A percentile compares a stretch with the other conserved stretches of the same genome.
These are phyloP conservation scores for Trichocladium uniseriatum DNA, from an alignment of 495 filamentous ascomycete genomes.

Conservation along the genomic window DNA sequence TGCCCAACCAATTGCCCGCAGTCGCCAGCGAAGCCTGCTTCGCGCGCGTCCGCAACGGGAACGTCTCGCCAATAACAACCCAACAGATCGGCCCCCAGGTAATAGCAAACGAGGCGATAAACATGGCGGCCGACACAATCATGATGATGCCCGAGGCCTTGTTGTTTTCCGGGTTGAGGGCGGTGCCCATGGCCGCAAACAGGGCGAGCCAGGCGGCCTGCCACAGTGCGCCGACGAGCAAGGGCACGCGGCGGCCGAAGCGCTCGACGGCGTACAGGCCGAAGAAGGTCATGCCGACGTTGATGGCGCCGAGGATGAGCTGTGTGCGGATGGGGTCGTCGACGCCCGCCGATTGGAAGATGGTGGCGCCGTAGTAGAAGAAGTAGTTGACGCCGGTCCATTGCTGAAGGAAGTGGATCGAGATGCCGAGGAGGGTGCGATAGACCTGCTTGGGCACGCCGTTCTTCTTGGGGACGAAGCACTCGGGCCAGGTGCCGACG, in stretches of 20 bases:
- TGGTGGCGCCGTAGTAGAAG: conserved; percentile 45
- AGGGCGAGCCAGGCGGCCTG: conserved; percentile 61
- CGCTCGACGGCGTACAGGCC: conserved; percentile 60
- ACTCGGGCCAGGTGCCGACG: conserved; percentile 44
- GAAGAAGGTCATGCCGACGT: conserved; percentile 57
- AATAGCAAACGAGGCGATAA: conserved; percentile 48
- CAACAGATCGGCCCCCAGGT: conserved; percentile 80
- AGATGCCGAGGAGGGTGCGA: conserved; percentile 56
- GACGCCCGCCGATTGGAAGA: conserved; percentile 56
- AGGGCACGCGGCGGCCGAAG: conserved; percentile 54
- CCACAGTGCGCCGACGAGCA: conserved; percentile 57
- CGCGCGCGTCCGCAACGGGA: conserved; percentile 63
- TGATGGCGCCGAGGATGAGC: conserved; percentile 63
- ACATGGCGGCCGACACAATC: conserved; percentile 71
- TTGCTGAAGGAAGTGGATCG: conserved; percentile 62
- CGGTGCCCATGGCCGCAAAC: conserved; percentile 52
- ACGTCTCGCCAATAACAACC: conserved; percentile 67
- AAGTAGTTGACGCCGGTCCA: conserved; percentile 52
- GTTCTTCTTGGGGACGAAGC: conserved; percentile 41
- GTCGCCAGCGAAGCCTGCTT: conserved; percentile 63
- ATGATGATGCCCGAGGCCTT: conserved; percentile 51
- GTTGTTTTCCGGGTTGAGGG: conserved; percentile 41
- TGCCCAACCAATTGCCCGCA: conserved; percentile 71
- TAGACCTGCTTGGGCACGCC: conserved; percentile 54
- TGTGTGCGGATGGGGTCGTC: conserved; percentile 54